Base-by-base conservation (phyloP, 176 grass and related monocot species). In the Rhynchospora pubera region DNA sequence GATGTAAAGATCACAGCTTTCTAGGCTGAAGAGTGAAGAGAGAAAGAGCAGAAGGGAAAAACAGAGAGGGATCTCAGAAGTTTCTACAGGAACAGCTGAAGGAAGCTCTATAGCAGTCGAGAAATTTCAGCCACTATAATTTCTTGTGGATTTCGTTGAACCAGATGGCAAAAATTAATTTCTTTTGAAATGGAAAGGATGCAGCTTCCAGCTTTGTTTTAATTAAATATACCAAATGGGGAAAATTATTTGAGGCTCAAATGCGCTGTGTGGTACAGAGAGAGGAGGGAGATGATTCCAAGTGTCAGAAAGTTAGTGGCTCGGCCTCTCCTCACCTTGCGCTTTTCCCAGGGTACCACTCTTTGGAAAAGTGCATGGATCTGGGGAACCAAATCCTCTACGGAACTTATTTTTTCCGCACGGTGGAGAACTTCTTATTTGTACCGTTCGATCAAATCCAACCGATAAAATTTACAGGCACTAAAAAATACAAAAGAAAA, bases 81-180 rank as follows among this genome's bases (percentile, higher is more conserved):
- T 51, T 71, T 86, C 28, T 80, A 86, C 32, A 21, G 60, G n/a
- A 77, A 46, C 50, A 77, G 19, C 22, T 24, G 57, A 66, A 84
- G 67, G 62, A 22, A 60, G 13, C 52, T 30, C 44, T 65, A 47
- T 18, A 70, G 62, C 56, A 57, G 14, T 65, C 61, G 90, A 91
- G 63, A 89, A 93, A 87, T 91, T 90, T 91, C 83, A 91, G 96
- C 96, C 92, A 95, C 92, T 91, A 93, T 81, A 79, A 90, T 94
- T 93, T 91, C 86, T 91, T 89, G 94, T 94, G 94, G 94, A 60
- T 92, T 92, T 89, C 83, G 81, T 48, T 87, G 56, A 79, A 85
- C 57, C 50, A 51, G 59, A 79, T 22, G 13, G 8, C 58, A 68
- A 55, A 18, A 62, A 16, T 22, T 77, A 60, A 74, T 48, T 63